Evolutionary conservation across 2,329 filamentous ascomycete genomes (phyloP).

Genomic region (Monilinia fructigena): DNA sequence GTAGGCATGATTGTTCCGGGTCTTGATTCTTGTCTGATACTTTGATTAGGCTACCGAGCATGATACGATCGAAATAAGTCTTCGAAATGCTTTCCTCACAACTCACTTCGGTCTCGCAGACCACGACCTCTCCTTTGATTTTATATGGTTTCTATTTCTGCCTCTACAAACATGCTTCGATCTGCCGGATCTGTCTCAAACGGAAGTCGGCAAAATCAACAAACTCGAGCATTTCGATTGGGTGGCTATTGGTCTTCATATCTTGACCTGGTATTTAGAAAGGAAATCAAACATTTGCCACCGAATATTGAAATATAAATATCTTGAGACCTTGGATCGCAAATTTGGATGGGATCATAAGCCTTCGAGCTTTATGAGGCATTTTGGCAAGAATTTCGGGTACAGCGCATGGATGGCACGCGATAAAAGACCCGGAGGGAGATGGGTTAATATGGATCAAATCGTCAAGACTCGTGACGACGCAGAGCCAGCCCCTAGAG

Average conservation of each 20-base stretch:
- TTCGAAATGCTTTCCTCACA: slow-evolving; percentile 36
- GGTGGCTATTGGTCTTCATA: slow-evolving; percentile 47
- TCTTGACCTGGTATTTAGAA: slow-evolving; percentile 45
- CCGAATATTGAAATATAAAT: slow-evolving; percentile 47
- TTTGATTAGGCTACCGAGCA: slow-evolving; percentile 23
- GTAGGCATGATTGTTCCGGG: neutral
- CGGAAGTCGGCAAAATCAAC: slow-evolving; percentile 37
- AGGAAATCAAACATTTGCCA: slow-evolving; percentile 48
- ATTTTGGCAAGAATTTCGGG: slow-evolving; percentile 44
- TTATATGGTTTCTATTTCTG: slow-evolving; percentile 20
- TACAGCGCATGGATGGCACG: slow-evolving; percentile 44
- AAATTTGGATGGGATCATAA: slow-evolving; percentile 50
- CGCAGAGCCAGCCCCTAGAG: slow-evolving; percentile 12
- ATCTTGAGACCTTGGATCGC: slow-evolving; percentile 47
- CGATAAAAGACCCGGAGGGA: slow-evolving; percentile 34
- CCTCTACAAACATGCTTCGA: slow-evolving; percentile 26
- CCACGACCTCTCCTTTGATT: slow-evolving; percentile 23
- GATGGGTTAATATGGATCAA: slow-evolving; percentile 43
- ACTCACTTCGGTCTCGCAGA: slow-evolving; percentile 28
- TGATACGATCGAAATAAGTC: slow-evolving; percentile 28
- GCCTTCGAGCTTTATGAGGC: slow-evolving; percentile 40
- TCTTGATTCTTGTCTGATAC: neutral
- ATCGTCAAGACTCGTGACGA: slow-evolving; percentile 21
- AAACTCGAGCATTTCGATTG: slow-evolving; percentile 51
- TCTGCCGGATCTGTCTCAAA: slow-evolving; percentile 22